Evolutionary conservation across 2,329 filamentous ascomycete species (phyloP).

Genomic region (Colletotrichum horii): DNA sequence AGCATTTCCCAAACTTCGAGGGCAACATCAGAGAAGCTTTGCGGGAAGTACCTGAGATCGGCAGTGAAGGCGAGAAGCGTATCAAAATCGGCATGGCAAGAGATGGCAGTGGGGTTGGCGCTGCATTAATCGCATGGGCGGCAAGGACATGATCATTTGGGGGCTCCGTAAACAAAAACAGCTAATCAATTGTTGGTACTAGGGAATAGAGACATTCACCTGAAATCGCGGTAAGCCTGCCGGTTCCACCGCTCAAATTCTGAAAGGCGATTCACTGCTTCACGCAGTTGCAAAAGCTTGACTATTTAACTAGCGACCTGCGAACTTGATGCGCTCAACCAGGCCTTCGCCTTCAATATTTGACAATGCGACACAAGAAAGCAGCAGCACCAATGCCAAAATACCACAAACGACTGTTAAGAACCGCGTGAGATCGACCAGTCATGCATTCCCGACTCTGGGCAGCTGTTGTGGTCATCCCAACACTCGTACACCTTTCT

Average conservation of each 20-base stretch:
- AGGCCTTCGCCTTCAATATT: not conserved
- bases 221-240: not conserved
- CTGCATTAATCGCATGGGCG: conserved; percentile 67
- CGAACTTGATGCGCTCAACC: rapidly evolving
- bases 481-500: not conserved
- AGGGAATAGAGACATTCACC: not conserved
- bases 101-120: conserved; percentile 75
- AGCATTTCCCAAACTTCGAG: conserved; percentile 76
- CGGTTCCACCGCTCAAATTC: not conserved
- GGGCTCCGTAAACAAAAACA: not conserved
- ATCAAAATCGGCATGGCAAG: conserved; percentile 75
- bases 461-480: not conserved
- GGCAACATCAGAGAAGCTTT: conserved; percentile 68
- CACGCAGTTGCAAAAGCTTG: not conserved
- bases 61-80: conserved; percentile 64
- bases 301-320: not conserved
- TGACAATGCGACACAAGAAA: rapidly evolving
- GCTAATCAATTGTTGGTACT: not conserved
- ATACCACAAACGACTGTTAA: not conserved
- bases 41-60: conserved; percentile 65
- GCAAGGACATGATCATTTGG: not conserved
- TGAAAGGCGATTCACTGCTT: not conserved
- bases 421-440: rapidly evolving
- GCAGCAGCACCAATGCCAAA: not conserved
- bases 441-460: not conserved